phyloP scores from a whole-genome alignment of 1,284 basidiomycete species.

The Cutaneotrichosporon curvatum region DNA sequence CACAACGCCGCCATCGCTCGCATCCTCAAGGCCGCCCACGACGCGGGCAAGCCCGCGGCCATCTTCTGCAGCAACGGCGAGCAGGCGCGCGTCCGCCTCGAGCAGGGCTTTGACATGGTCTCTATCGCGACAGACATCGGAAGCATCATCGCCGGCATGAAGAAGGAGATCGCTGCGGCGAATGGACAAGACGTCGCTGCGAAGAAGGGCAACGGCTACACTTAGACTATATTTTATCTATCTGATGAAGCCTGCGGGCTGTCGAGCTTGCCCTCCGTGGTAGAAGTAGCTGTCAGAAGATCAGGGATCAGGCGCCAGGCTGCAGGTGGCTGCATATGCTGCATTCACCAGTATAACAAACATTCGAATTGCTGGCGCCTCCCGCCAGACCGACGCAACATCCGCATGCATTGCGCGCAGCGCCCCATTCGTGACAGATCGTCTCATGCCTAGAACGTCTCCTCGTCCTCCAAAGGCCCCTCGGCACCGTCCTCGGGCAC shows the following conservation, averaged over 20 bases:
- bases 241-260: no score
- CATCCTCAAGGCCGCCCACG: conserved; percentile 54
- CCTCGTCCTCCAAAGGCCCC: conserved; percentile 14
- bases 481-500: conserved; percentile 46
- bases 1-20: conserved; percentile 56
- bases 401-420: no score
- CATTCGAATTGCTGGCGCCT: no score
- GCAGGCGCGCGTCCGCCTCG: conserved; percentile 51
- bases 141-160: conserved; percentile 18
- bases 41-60: conserved; percentile 55
- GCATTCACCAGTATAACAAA: no score
- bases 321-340: no score
- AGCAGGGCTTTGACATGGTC: conserved; percentile 52
- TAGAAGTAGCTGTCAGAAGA: no score
- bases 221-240: conserved; percentile 3
- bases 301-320: no score
- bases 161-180: conserved; percentile 20
- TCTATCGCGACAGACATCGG: conserved; percentile 37
- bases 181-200: neutral
- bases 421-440: neutral
- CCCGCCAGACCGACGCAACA: no score
- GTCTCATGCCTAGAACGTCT: conserved; percentile 14
- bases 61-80: conserved; percentile 51
- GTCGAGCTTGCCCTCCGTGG: no score
- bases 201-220: conserved; percentile 13